phyloP scores from a whole-genome alignment of 2,329 filamentous ascomycete species.

The Ciborinia camelliae region DNA sequence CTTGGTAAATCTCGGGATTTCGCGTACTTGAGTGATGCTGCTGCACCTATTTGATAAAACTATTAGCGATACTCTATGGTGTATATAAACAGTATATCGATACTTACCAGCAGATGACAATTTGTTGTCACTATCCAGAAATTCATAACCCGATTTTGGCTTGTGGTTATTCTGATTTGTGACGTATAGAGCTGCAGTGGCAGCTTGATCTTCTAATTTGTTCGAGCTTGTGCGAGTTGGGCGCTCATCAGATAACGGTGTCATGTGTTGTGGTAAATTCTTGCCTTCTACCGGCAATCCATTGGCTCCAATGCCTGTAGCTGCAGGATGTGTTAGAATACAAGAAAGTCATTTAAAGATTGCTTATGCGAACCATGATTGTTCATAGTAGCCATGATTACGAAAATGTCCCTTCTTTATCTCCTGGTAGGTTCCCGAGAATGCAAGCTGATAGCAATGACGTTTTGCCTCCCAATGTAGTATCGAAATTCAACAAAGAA shows the following conservation, averaged over 20 bases:
- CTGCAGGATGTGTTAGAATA: not conserved
- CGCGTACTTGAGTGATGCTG: conserved; percentile 66
- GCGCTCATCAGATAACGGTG: conserved; percentile 34
- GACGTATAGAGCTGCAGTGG: conserved; percentile 58
- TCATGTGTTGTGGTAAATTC: conserved; percentile 23
- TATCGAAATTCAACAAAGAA: not conserved
- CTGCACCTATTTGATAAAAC: conserved; percentile 47
- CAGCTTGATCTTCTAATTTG: conserved; percentile 47
- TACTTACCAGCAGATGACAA: conserved; percentile 54
- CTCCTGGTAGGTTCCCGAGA: not conserved
- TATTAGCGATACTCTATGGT: not conserved
- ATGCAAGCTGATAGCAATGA: not conserved
- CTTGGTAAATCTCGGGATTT: conserved; percentile 70
- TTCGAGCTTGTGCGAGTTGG: conserved; percentile 23
- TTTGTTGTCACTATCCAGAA: conserved; percentile 51
- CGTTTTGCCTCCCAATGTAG: not conserved
- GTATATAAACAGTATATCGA: conserved; percentile 7
- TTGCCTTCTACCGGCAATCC: not conserved
- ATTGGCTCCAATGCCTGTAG: conserved; percentile 1
- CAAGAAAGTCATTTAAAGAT: not conserved
- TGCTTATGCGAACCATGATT: not conserved
- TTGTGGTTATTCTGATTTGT: conserved; percentile 39
- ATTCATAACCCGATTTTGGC: conserved; percentile 23
- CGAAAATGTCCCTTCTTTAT: not conserved
- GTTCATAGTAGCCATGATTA: conserved; percentile 4